Evolutionary conservation across 495 filamentous ascomycete species (phyloP), one percentile per base, ranked within the genome.

Genomic region (Echria macrotheca): DNA sequence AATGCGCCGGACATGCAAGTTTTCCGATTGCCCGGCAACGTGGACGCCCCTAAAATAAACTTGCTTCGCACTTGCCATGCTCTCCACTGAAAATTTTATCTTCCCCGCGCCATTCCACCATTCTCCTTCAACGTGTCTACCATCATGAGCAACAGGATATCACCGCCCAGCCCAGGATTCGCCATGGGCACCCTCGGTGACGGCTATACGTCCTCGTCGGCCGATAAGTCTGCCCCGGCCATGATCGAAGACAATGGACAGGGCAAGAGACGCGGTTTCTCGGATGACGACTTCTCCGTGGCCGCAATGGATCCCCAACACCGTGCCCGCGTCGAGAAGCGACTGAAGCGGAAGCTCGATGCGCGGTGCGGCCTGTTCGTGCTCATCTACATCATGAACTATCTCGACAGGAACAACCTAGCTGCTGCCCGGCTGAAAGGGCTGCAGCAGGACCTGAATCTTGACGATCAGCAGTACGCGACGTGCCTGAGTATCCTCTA

Each of bases 311-410:
- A 59, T 25, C 64, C 67, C 8, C 58, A 50, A n/a, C 64, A 55
- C 12, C 69, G 69, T 19, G 45, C 39, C 14, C 49, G 44, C 11
- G 63, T 71, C 32, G 69, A 71, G 50, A 70, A 66, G 57, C 60
- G 58, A 3, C 44, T 71, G 43, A 64, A 64, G 54, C 65, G 67
- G 50, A 71, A 71, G 47, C 66, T 71, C n/a, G 69, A 71, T 46
- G 44, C 55, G 37, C 67, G 69, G 31, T 71, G 69, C 54, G 57
- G 57, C 29, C 48, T 69, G 15, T 71, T 76, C 44, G 63, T 75
- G 25, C 46, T 75, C 39, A 73, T 75, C 46, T 89, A 89, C 60
- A 85, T 89, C 59, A 72, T 89, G 61, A 89, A 89, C 59, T 91
- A 89, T 62, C 67, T 91, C 37, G 86, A 89, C 63, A 72, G 86